Evolutionary conservation across 345 rosid species (phyloP).

Genomic region (Sonneratia alba): DNA sequence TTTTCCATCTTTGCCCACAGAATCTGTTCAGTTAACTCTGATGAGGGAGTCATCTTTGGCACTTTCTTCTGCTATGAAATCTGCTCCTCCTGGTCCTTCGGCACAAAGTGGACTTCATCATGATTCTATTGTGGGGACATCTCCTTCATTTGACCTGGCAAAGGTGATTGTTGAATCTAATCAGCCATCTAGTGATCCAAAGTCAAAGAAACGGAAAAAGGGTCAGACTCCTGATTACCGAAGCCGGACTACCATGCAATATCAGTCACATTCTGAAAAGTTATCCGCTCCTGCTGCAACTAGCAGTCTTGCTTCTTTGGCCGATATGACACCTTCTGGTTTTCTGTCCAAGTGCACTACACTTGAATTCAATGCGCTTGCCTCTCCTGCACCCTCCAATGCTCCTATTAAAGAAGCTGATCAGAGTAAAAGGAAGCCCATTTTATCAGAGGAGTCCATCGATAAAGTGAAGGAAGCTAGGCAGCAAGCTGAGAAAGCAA

Average conservation of each 20-base stretch:
- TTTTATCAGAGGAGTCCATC: slow-evolving; percentile 56
- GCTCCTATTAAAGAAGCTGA: slow-evolving; percentile 30
- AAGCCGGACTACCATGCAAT: slow-evolving; percentile 29
- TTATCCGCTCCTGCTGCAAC: slow-evolving; percentile 30
- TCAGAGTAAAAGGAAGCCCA: slow-evolving; percentile 26
- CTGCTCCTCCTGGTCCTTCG: slow-evolving; percentile 27
- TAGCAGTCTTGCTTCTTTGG: slow-evolving; percentile 25
- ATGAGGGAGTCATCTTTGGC: slow-evolving; percentile 45
- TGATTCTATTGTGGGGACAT: slow-evolving; percentile 31
- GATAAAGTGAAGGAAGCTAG: slow-evolving; percentile 56
- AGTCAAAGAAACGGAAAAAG: slow-evolving; percentile 70
- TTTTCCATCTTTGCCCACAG: slow-evolving; percentile 48
- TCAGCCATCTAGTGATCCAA: slow-evolving; percentile 44
- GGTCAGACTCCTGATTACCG: slow-evolving; percentile 34
- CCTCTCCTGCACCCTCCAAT: slow-evolving; percentile 25
- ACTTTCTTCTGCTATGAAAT: slow-evolving; percentile 37
- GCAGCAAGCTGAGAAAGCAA: slow-evolving; percentile 51
- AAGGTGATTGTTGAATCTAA: slow-evolving; percentile 34
- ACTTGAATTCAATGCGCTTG: slow-evolving; percentile 32
- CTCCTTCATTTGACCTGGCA: slow-evolving; percentile 34
- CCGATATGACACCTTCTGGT: slow-evolving; percentile 29
- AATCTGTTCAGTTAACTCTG: slow-evolving; percentile 52
- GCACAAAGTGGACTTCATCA: slow-evolving; percentile 32
- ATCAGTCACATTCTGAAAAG: slow-evolving; percentile 36
- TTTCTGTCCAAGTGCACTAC: slow-evolving; percentile 26